Base-by-base conservation (phyloP, 176 grass and related monocot genomes). In the Alloteropsis semialata region DNA sequence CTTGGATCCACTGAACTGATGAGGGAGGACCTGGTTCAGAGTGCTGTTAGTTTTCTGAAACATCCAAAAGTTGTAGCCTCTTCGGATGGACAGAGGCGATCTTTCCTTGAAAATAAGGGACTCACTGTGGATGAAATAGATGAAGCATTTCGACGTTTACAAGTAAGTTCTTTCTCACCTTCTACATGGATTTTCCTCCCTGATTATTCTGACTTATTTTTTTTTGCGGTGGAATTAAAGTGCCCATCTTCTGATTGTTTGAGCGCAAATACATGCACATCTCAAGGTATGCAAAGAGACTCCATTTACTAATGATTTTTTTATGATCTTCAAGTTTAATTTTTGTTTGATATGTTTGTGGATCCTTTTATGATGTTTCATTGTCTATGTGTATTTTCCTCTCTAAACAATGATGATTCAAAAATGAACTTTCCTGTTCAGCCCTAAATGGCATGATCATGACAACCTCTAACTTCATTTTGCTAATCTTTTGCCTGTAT, bases 91-190 rank as follows among this genome's bases (percentile, higher is more conserved):
- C 78, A 88, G 68, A 90, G 88, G 56, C 91, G 85, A 39, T 85
- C 85, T n/a, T 93, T 93, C 83, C 85, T 93, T 61, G 91, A 86
- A 77, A 90, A 90, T 51, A 93, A 93, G 51, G 88, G 91, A 50
- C 85, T 93, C 1, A 90, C 85, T 28, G 1, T 90, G 30, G 85
- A 86, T 53, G 91, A 90, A 85, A 93, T 93, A 8, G 68, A 93
- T 48, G 91, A 90, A 80, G 88, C 88, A 0, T 93, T 93, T 86
- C 60, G 41, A 5, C 82, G 91, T 80, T 61, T 93, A n/a, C 82
- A 84, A 19, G 91, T 90, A 66, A 71, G 78, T 58, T 85, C 19
- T 8, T 32, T 24, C 8, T 25, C 58, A 49, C 9, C 15, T 25
- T 57, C 22, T 41, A 30, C 39, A 5, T n/a, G n/a, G n/a, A 11